phyloP scores from a whole-genome alignment of 257 asterid species.

The Avicennia marina region DNA sequence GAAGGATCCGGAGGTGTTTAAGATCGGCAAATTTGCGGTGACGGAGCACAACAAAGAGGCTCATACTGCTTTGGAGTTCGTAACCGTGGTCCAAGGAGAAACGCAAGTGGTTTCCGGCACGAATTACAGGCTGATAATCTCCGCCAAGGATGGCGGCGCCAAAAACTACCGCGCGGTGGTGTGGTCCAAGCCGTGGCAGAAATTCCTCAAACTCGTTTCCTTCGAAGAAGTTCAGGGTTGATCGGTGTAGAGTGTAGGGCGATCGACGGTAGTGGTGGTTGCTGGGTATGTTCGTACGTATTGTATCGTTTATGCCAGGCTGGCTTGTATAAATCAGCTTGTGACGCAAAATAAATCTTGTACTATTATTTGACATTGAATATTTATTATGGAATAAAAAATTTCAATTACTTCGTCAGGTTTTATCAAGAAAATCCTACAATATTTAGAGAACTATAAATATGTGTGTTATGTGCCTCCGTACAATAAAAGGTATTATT shows the following conservation, averaged over 20 bases:
- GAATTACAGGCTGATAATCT: conserved; percentile 29
- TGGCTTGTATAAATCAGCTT: no score
- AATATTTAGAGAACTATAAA: no score
- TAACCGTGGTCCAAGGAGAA: conserved; percentile 27
- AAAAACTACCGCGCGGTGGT: conserved; percentile 32
- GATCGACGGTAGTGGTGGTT: not conserved
- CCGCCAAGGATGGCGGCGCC: conserved; percentile 26
- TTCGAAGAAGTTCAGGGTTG: conserved; percentile 18
- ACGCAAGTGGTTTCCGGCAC: conserved; percentile 35
- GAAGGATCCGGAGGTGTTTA: conserved; percentile 21
- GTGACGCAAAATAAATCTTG: no score
- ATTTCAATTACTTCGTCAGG: no score
- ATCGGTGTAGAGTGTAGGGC: not conserved
- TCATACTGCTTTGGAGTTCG: conserved; percentile 12
- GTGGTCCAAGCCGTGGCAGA: conserved; percentile 23
- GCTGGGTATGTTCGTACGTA: not conserved
- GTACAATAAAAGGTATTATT: no score
- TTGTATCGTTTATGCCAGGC: not conserved
- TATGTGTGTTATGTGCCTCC: no score
- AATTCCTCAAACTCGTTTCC: conserved; percentile 26
- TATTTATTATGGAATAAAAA: no score
- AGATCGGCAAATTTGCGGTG: conserved; percentile 37
- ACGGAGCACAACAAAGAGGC: conserved; percentile 30
- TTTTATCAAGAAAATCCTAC: no score
- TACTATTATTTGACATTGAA: no score